phyloP scores from a whole-genome alignment of 1,139 yeast genomes.

The Yamadazyma sp. region DNA sequence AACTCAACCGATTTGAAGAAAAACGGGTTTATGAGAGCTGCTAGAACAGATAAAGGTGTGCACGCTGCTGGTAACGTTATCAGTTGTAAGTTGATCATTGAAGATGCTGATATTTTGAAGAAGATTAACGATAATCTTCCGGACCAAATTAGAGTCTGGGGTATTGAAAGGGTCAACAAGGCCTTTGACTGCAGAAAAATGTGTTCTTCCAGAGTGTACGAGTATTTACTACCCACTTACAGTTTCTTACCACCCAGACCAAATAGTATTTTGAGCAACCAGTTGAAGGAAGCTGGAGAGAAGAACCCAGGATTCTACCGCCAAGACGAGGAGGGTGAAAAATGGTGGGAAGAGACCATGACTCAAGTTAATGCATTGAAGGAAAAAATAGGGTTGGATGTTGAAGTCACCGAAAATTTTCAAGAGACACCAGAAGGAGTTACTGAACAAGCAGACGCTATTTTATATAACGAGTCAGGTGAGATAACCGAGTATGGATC shows the following conservation, averaged over 20 bases:
- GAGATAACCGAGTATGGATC: conserved; percentile 40
- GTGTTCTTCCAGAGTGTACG: conserved; percentile 94
- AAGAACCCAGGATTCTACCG: conserved; percentile 59
- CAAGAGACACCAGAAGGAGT: conserved; percentile 6
- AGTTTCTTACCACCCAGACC: conserved; percentile 91
- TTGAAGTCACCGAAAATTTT: neutral
- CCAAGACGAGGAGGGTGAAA: conserved; percentile 64
- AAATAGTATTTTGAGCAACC: conserved; percentile 57
- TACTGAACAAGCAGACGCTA: conserved; percentile 22
- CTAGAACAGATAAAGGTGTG: conserved; percentile 97
- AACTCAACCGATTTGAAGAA: conserved; percentile 90
- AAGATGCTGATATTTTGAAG: conserved; percentile 73
- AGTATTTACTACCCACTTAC: conserved; percentile 88
- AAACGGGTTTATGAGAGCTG: conserved; percentile 91
- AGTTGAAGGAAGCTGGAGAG: conserved; percentile 52
- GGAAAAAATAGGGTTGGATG: conserved; percentile 47
- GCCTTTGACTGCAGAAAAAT: conserved; percentile 92
- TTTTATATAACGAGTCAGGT: conserved; percentile 32
- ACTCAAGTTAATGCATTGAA: conserved; percentile 33
- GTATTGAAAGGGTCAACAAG: conserved; percentile 83
- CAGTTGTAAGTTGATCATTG: conserved; percentile 83
- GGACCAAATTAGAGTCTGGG: conserved; percentile 89
- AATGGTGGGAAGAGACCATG: conserved; percentile 68
- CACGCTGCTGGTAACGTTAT: conserved; percentile 98
- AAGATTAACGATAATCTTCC: conserved; percentile 79